Evolutionary conservation across 176 grass and related monocot genomes (phyloP).

Genomic region (Carex littledalei): DNA sequence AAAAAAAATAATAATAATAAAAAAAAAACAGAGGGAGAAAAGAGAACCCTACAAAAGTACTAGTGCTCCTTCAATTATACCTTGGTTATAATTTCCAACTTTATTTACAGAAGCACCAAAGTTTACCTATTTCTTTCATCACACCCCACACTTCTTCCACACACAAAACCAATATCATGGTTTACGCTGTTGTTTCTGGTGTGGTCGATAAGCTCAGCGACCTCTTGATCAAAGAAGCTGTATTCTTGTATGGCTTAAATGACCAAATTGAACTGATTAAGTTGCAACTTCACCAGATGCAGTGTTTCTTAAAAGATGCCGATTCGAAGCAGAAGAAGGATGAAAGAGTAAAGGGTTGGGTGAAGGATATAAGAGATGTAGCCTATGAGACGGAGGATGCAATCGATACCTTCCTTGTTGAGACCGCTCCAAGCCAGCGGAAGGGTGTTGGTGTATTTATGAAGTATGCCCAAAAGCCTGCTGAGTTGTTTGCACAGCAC

Average conservation of each 20-base stretch:
- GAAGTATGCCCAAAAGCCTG: neutral
- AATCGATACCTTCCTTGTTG: neutral
- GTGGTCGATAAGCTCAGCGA: constrained; percentile 1
- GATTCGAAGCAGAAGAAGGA: neutral
- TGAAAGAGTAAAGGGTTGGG: constrained; percentile 8
- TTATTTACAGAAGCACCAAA: no score
- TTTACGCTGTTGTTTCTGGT: neutral
- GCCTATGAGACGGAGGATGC: constrained; percentile 18
- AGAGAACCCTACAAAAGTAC: no score
- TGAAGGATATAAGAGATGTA: neutral
- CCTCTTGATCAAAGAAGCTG: constrained; percentile 4
- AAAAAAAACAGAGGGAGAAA: no score
- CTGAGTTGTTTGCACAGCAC: neutral
- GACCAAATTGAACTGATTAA: neutral
- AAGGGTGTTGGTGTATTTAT: neutral
- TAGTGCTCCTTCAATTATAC: no score
- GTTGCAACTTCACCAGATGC: neutral
- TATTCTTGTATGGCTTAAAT: neutral
- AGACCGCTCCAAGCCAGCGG: neutral
- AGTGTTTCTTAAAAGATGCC: constrained; percentile 19
- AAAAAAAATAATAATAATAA: no score
- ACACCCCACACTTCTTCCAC: no score
- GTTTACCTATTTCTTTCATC: no score
- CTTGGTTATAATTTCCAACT: no score
- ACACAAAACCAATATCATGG: neutral